Evolutionary conservation across 2,329 filamentous ascomycete species (phyloP), one percentile per base, ranked within the genome.

Genomic region (Fusarium aywerte): DNA sequence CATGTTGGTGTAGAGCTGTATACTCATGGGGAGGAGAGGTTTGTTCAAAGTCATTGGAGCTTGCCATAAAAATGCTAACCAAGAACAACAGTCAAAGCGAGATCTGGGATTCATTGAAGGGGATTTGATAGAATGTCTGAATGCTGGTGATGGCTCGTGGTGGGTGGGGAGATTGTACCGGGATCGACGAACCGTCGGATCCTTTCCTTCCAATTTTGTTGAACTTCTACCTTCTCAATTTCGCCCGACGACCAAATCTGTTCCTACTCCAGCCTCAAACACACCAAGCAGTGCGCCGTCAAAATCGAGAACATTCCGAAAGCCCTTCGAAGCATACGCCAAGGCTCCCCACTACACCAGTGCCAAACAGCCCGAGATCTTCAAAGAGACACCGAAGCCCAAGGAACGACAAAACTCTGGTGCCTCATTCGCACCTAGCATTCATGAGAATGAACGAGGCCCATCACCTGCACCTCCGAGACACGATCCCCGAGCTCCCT

Each of bases 131-230:
- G 96, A 99, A 86, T 97, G 95, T 76, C 85, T 99, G 52, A 99
- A 99, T 78, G 96, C 96, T 20, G 96, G 96, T 67, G 96, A 99
- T 80, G 96, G 96, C 51, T 94, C 92, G 44, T 99, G 96, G 96
- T 99, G 96, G 96, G 97, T 94, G 80, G 96, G 96, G 45, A 89
- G 95, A 67, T 81, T 99, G 76, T 92, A 90, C 76, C 89, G 96
- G 72, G 96, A 99, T 80, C 90, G 92, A 78, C 89, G 94, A 75
- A 93, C 95, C 74, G 90, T 97, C 73, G 96, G 96, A 53, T 84
- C 96, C 20, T 99, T 99, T 75, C 96, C 96, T 1, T 97, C 94
- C 74, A 99, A 99, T 80, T 99, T 99, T 76, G 96, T 99, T 76
- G 88, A 96, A 76, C 86, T 99, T 7, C 85, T 99, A 31, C 91